These are phyloP conservation scores for Croton laevigatus DNA, from an alignment of 441 rosid genomes.

Conservation along the genomic window DNA sequence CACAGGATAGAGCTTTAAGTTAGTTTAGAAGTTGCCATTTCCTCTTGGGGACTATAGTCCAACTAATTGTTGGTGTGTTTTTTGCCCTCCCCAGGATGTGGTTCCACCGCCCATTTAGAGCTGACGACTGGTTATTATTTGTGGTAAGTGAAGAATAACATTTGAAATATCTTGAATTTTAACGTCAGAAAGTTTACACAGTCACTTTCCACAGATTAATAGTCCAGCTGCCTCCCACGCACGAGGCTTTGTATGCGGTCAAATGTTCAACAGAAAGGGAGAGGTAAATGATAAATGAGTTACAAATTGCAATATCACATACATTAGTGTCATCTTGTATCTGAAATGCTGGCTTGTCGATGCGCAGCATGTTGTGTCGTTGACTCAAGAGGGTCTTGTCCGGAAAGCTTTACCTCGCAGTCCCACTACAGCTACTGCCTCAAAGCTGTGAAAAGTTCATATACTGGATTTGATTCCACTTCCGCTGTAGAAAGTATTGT, in stretches of 20 bases:
- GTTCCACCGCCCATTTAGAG: conserved; percentile 81
- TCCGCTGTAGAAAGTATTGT: neutral
- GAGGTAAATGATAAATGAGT: conserved; percentile 48
- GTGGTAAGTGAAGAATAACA: conserved; percentile 42
- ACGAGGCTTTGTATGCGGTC: conserved; percentile 73
- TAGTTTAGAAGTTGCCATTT: neutral
- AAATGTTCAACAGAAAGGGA: conserved; percentile 77
- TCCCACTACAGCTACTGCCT: conserved; percentile 31
- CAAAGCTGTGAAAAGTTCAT: conserved; percentile 56
- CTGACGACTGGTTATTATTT: conserved; percentile 91
- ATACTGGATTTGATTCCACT: neutral
- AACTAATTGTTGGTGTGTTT: conserved; percentile 5
- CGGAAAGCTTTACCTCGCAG: conserved; percentile 42
- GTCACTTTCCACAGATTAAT: conserved; percentile 36
- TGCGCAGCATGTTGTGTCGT: conserved; percentile 71
- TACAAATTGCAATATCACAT: neutral
- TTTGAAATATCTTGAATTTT: neutral
- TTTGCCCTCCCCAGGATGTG: conserved; percentile 58
- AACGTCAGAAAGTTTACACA: conserved; percentile 5
- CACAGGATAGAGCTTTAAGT: neutral
- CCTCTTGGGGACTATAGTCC: too few relatives aligned
- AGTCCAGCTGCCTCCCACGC: conserved; percentile 61
- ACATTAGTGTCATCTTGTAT: neutral
- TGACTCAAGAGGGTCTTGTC: conserved; percentile 77
- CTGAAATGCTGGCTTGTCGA: conserved; percentile 3